Evolutionary conservation across 164 flowering plant species (phyloP), one percentile per base, ranked within the genome.

Genomic region (Cinnamomum chago): DNA sequence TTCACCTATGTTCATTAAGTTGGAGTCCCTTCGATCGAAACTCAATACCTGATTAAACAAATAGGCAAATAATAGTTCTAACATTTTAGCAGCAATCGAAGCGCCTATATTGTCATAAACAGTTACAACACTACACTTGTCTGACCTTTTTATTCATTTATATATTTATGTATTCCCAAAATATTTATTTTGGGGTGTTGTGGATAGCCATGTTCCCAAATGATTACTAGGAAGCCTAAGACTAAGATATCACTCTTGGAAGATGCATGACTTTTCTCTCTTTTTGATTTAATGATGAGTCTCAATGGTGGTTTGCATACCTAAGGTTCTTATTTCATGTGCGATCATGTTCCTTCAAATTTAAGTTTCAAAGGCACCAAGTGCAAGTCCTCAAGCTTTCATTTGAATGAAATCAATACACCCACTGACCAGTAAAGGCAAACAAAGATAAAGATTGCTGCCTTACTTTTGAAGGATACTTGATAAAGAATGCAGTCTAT

Each of bases 291-390:
- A 28, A 30, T 67, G 20, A 67, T 67, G n/a, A 55, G 60, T 28
- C 13, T 20, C 25, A 25, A 9, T 5, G 33, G 62, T 58, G 62
- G 60, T 28, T 24, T 58, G 9, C 74, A 60, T 14, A n/a, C 17
- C 24, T 55, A 68, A 55, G 52, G 58, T 35, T 14, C n/a, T 2
- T 3, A 55, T 20, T 55, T 55, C 60, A 55, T 55, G 60, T 60
- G 68, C 33, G 30, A 51, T 35, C 73, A 76, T 51, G 73, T 70
- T 71, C 25, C 78, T 70, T 76, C 50, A 25, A 66, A 70, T 70
- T 65, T 65, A 76, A 70, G 74, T 65, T 50, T 52, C 60, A 30
- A 65, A 20, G 70, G 68, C 62, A 70, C 20, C 73, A 76, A 40
- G 62, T 70, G 73, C 73, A 62, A 24, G 14, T 22, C 69, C 20